Evolutionary conservation across 805 yeast species (phyloP).

Genomic region (Zygosaccharomyces gambellarensis): DNA sequence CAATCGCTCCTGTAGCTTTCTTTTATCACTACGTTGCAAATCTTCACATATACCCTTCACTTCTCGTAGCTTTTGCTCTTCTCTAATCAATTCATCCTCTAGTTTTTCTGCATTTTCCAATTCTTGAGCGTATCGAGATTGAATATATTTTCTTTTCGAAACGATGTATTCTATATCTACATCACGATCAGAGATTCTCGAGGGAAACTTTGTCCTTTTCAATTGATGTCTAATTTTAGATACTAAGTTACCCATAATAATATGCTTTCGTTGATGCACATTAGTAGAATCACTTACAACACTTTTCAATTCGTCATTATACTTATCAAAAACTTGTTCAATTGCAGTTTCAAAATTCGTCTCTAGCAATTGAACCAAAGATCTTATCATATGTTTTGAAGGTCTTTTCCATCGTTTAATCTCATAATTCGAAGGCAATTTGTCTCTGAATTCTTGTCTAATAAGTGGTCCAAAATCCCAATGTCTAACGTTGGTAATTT

Average conservation of each 20-base stretch:
- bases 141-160: conserved; percentile 30
- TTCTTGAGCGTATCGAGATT: conserved; percentile 23
- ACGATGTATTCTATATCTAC: conserved; percentile 31
- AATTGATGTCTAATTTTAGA: conserved; percentile 23
- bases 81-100: conserved; percentile 21
- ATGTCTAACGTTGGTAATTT: conserved; percentile 1
- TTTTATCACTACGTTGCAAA: conserved; percentile 13
- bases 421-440: conserved; percentile 19
- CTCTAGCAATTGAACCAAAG: conserved; percentile 24
- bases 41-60: conserved; percentile 10
- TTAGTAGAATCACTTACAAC: conserved; percentile 13
- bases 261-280: conserved; percentile 18
- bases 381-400: conserved; percentile 14
- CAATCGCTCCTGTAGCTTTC: conserved; percentile 18
- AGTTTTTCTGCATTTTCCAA: conserved; percentile 22
- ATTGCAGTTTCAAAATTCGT: conserved; percentile 23
- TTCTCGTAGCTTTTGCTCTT: conserved; percentile 19
- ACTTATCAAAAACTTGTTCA: conserved; percentile 22
- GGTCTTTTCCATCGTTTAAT: conserved; percentile 26
- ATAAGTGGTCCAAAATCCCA: conserved; percentile 29
- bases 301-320: conserved; percentile 18
- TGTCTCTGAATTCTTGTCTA: conserved; percentile 18
- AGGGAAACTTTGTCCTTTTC: conserved; percentile 24
- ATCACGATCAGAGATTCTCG: conserved; percentile 23
- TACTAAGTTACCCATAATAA: conserved; percentile 23